Evolutionary conservation across 352 stramenopile species (phyloP).

Genomic region (Phytophthora litchii): DNA sequence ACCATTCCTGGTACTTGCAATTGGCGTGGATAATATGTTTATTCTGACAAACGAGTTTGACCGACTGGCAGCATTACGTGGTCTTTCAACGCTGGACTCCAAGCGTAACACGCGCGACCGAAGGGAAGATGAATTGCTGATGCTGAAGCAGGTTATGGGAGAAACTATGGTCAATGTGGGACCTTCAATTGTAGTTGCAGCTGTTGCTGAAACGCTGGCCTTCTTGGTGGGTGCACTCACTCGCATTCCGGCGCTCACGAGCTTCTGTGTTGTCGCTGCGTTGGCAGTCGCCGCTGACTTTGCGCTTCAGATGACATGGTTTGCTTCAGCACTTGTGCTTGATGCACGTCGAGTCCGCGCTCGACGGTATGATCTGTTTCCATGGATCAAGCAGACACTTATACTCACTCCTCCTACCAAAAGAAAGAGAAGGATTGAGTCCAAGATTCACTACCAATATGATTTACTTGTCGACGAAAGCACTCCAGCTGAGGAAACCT

Average conservation of each 20-base stretch:
- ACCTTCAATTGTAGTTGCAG: slow-evolving; percentile 87
- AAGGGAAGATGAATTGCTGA: slow-evolving; percentile 41
- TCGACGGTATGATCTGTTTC: slow-evolving; percentile 75
- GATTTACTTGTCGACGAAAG: slow-evolving; percentile 34
- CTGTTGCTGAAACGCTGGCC: slow-evolving; percentile 79
- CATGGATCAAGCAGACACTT: slow-evolving; percentile 62
- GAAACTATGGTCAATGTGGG: slow-evolving; percentile 84
- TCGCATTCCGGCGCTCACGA: slow-evolving; percentile 85
- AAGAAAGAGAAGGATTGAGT: slow-evolving; percentile 24
- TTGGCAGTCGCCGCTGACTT: slow-evolving; percentile 84
- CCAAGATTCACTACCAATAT: slow-evolving; percentile 33
- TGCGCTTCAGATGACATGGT: slow-evolving; percentile 89
- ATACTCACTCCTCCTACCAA: slow-evolving; percentile 24
- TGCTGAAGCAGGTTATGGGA: slow-evolving; percentile 69
- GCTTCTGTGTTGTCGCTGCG: slow-evolving; percentile 88
- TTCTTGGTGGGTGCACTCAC: slow-evolving; percentile 86
- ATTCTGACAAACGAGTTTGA: slow-evolving; percentile 91
- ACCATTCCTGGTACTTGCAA: slow-evolving; percentile 91
- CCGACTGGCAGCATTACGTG: slow-evolving; percentile 54
- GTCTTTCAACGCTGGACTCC: slow-evolving; percentile 37
- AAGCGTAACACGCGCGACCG: slow-evolving; percentile 35
- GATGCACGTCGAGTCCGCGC: slow-evolving; percentile 71
- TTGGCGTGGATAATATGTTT: slow-evolving; percentile 94
- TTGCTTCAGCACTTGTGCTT: slow-evolving; percentile 79
- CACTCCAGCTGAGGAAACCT: background rate